Evolutionary conservation across 805 yeast genomes (phyloP), one percentile per base, ranked within the genome.

Genomic region (Metschnikowia gruessii): DNA sequence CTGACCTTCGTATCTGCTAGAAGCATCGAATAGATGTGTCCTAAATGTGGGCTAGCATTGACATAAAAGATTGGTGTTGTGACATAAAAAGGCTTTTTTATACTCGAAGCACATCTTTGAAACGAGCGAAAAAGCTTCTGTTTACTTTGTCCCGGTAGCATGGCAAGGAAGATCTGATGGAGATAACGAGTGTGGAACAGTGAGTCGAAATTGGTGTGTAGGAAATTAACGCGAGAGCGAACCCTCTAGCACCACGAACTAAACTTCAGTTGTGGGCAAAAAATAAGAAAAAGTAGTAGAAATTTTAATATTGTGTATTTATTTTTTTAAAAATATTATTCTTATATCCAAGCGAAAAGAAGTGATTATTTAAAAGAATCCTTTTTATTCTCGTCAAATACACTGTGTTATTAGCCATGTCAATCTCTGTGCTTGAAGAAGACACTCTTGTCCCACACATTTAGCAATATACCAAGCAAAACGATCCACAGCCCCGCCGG

Each of bases 51-150:
- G 26, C 57, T 77, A 9, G 98, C 98, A 71, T 94, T 94, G 46
- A 95, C 97, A 65, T 94, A 94, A 65, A 91, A 94, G 21, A 94
- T 94, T 0, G 99, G 99, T 0, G 97, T 85, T 0, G 97, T 89
- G 13, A 85, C 71, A 55, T 81, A 87, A 42, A 65, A 56, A 4
- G 70, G 68, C 43, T 50, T 52, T 11, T 28, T 22, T 6, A 15
- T 4, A 18, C 29, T n/a, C n/a, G 43, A 28, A 8, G 19, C 37
- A 36, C n/a, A 37, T 33, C 42, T 19, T 32, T 18, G 16, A 18
- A 32, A 24, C 15, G 19, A 2, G 6, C 39, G 38, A 13, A 32
- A 18, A 15, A 21, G 13, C 11, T 15, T 22, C 13, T n/a, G 30
- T n/a, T 26, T 41, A 18, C 26, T 18, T 17, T 16, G 24, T 9